These are phyloP conservation scores for Aspergillus leporis DNA, from an alignment of 495 filamentous ascomycete species.

Conservation along the genomic window DNA sequence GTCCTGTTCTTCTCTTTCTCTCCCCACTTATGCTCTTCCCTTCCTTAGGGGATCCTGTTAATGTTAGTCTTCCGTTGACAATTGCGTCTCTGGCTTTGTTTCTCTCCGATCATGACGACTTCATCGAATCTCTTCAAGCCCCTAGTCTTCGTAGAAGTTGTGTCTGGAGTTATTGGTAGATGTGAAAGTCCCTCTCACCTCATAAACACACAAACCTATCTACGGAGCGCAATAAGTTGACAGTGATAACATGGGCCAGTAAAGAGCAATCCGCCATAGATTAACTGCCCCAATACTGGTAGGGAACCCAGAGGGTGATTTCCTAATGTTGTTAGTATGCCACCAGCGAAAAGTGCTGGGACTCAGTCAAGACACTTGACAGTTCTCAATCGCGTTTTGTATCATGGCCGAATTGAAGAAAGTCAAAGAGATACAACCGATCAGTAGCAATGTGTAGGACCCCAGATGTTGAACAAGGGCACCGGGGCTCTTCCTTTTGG, in stretches of 20 bases:
- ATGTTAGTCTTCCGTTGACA: neutral
- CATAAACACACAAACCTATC: constrained; percentile 13
- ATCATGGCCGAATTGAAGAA: neutral
- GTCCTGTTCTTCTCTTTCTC: neutral
- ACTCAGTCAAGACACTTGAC: neutral
- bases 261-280: neutral
- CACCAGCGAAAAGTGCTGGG: neutral
- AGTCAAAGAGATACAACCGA: neutral
- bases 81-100: neutral
- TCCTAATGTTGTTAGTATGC: neutral
- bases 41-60: neutral
- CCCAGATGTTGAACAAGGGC: neutral
- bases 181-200: neutral
- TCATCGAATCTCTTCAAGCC: neutral
- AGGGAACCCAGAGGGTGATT: neutral
- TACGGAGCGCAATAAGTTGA: constrained; percentile 3
- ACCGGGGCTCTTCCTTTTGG: neutral
- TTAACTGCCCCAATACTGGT: neutral
- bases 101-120: neutral
- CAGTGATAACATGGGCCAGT: neutral
- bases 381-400: neutral
- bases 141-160: neutral
- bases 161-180: neutral
- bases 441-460: neutral
- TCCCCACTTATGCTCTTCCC: neutral